A percentile compares a stretch with the other conserved stretches of the same genome.
phyloP scores from a whole-genome alignment of 495 filamentous ascomycete genomes.

The Penicillium diatomitis region DNA sequence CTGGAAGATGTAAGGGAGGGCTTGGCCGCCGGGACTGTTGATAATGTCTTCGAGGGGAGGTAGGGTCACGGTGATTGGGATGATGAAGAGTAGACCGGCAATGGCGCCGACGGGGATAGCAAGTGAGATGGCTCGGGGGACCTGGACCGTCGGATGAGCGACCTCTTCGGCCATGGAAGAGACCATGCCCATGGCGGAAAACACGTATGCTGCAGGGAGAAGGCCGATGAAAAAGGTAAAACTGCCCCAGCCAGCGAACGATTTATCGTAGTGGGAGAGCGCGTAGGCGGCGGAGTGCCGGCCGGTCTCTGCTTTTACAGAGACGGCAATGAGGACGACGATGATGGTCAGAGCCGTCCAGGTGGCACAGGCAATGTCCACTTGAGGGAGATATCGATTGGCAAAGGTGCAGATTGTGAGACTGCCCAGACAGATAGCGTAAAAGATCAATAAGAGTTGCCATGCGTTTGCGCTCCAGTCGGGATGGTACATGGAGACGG shows the following conservation, averaged over 20 bases:
- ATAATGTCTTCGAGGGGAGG: slow-evolving; percentile 36
- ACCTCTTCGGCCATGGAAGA: slow-evolving; percentile 45
- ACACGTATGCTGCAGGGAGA: slow-evolving; percentile 42
- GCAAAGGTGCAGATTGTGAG: slow-evolving; percentile 47
- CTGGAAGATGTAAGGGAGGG: slow-evolving; percentile 40
- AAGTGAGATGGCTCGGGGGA: slow-evolving; percentile 36
- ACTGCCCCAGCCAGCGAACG: slow-evolving; percentile 34
- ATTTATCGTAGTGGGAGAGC: slow-evolving; percentile 41
- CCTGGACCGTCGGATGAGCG: slow-evolving; percentile 32
- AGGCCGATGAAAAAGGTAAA: slow-evolving; percentile 45
- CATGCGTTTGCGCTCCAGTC: slow-evolving; percentile 43
- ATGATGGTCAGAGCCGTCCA: slow-evolving; percentile 32
- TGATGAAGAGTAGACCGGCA: slow-evolving; percentile 39
- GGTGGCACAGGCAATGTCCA: slow-evolving; percentile 41
- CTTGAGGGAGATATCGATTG: slow-evolving; percentile 46
- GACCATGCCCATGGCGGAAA: slow-evolving; percentile 44
- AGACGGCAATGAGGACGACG: slow-evolving; percentile 31
- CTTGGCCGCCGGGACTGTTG: slow-evolving; percentile 29
- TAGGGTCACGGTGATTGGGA: slow-evolving; percentile 39
- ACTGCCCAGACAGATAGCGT: slow-evolving; percentile 46
- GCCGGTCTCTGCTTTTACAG: slow-evolving; percentile 33
- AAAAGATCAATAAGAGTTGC: slow-evolving; percentile 52
- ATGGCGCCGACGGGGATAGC: slow-evolving; percentile 31
- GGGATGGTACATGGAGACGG: slow-evolving; percentile 49
- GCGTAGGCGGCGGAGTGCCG: slow-evolving; percentile 35